A percentile compares a stretch with the other conserved stretches of the same genome.
Conservation (phyloP, 2,329 filamentous ascomycete species). For the Clarireedia hainanense region DNA sequence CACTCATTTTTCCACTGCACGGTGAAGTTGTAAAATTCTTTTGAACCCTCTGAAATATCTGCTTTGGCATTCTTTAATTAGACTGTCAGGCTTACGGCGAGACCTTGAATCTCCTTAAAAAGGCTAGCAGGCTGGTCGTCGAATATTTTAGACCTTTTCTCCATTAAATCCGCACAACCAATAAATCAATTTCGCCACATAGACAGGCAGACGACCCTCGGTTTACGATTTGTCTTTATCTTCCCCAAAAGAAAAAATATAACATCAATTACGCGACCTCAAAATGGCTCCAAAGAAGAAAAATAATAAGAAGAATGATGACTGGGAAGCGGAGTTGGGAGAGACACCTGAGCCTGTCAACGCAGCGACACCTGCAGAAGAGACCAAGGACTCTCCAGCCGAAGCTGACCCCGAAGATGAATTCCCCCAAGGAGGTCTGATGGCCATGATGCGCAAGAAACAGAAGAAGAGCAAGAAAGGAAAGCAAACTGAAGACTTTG, state of each 20-base stretch:
- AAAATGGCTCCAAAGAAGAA: slow-evolving; percentile 94
- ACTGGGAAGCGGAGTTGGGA: slow-evolving; percentile 92
- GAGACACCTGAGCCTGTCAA: slow-evolving; percentile 48
- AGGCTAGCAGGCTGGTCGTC: neutral
- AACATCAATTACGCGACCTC: slow-evolving; percentile 9
- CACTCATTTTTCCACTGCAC: neutral
- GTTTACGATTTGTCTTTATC: neutral
- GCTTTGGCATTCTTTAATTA: slow-evolving; percentile 10
- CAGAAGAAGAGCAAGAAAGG: slow-evolving; percentile 60
- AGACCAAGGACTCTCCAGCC: slow-evolving; percentile 38
- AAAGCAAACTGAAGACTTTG: slow-evolving; percentile 65
- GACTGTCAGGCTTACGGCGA: slow-evolving; percentile 1
- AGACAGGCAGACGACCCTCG: too few relatives aligned
- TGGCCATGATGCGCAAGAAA: slow-evolving; percentile 75
- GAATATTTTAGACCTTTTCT: neutral
- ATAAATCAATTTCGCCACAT: neutral
- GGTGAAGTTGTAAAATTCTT: slow-evolving; percentile 2
- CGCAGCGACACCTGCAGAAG: slow-evolving; percentile 33
- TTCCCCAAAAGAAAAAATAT: neutral
- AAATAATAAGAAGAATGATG: slow-evolving; percentile 79
- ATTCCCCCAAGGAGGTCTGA: slow-evolving; percentile 53
- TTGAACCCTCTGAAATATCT: neutral
- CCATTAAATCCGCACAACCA: neutral
- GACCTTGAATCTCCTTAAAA: neutral
- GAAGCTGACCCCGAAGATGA: slow-evolving; percentile 43